Evolutionary conservation across 108 stramenopile species (phyloP), one percentile per base, ranked within the genome.

Genomic region (Discostella pseudostelligera): DNA sequence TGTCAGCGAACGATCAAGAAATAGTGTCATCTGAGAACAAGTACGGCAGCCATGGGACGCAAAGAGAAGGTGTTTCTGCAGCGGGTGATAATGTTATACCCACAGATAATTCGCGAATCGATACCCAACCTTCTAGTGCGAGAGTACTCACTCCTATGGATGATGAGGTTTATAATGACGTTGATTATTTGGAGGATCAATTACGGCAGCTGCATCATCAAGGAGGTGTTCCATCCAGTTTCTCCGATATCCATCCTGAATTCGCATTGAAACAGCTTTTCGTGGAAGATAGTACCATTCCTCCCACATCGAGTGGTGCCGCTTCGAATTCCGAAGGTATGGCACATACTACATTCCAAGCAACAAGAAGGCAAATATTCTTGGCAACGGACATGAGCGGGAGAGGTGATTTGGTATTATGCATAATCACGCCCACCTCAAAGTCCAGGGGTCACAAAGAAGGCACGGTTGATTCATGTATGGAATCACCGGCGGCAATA

Each of bases 191-290:
- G 42, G 35, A 32, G 14, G 49, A 42, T 28, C 50, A 51, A 10
- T 26, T 12, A 51, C 50, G 14, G 50, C 50, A 51, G 26, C 50
- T 14, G 9, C 26, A 10, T 14, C 24, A 29, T 12, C 17, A 13
- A 11, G 28, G 39, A 29, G 53, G 51, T 28, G 53, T 57, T 28
- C 46, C 61, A 1, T 75, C 66, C 4, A 62, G 65, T 8, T 57
- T 75, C 53, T 67, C 74, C 11, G 66, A 75, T 42, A 75, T 75
- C 57, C 65, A 75, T 67, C 74, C 74, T 24, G 60, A 67, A 32
- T 75, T 75, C 49, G 56, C 55, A 35, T 46, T 75, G 74, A 67
- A 24, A 2, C 36, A 51, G 39, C 16, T 75, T 13, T 61, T 60
- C 55, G 44, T 43, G 16, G 66, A 75, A 25, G 60, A 67, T 26